These are phyloP conservation scores for Turritis glabra DNA, from an alignment of 345 rosid genomes.

Conservation along the genomic window DNA sequence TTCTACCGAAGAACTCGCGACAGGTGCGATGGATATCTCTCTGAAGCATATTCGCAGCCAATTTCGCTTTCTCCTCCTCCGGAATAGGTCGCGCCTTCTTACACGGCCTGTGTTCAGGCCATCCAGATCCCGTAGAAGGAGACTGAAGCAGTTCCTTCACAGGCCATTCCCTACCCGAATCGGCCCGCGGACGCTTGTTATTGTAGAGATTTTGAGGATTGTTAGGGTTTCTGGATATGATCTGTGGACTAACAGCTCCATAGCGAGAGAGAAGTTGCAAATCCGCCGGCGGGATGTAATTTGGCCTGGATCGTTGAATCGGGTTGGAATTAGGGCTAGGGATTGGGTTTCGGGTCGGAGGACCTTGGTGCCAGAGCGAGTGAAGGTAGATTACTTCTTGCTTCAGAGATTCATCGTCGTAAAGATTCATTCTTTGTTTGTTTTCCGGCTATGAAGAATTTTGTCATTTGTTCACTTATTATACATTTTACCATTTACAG, in stretches of 20 bases:
- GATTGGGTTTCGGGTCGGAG: conserved; percentile 47
- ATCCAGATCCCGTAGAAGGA: conserved; percentile 33
- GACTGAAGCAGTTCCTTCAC: conserved; percentile 22
- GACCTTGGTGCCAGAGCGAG: conserved; percentile 77
- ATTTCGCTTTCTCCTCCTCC: conserved; percentile 38
- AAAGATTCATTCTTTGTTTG: conserved; percentile 44
- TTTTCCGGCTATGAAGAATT: not conserved
- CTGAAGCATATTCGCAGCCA: conserved; percentile 44
- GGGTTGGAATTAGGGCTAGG: conserved; percentile 37
- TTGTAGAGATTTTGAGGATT: not conserved
- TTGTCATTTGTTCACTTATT: not conserved
- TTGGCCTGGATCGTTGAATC: conserved; percentile 22
- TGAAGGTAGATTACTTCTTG: conserved; percentile 76
- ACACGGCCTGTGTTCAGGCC: conserved; percentile 43
- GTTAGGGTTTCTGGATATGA: conserved; percentile 10
- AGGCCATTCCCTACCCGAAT: conserved; percentile 46
- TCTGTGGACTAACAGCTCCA: conserved; percentile 15
- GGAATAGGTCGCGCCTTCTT: conserved; percentile 24
- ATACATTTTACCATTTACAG: not conserved
- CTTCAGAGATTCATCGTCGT: conserved; percentile 49
- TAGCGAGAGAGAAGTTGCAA: conserved; percentile 37
- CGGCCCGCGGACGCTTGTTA: conserved; percentile 34
- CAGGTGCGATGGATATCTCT: conserved; percentile 45
- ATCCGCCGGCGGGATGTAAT: conserved; percentile 39
- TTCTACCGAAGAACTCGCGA: conserved; percentile 40